Evolutionary conservation across 2,329 filamentous ascomycete genomes (phyloP).

Genomic region (Chaetomiaceae sp.): DNA sequence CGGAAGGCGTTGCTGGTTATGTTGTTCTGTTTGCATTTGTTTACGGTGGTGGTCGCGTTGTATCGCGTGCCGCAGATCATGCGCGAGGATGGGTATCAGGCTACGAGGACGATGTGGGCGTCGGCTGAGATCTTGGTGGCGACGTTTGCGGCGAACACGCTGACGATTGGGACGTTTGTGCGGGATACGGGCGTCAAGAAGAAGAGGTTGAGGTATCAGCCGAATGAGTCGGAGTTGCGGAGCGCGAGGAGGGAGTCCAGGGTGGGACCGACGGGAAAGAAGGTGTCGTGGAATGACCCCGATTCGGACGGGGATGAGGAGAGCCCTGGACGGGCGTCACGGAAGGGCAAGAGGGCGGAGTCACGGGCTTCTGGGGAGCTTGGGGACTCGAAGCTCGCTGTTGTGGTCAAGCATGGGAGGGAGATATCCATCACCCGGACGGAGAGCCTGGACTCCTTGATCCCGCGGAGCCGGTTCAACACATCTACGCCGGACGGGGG

Average conservation of each 20-base stretch:
- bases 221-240: not conserved
- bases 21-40: slow-evolving; percentile 76
- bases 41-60: slow-evolving; percentile 72
- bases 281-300: slow-evolving; percentile 1
- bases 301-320: slow-evolving; percentile 4
- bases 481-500: not conserved
- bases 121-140: slow-evolving; percentile 87
- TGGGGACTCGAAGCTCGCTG: not conserved
- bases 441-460: slow-evolving; percentile 25
- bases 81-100: slow-evolving; percentile 65
- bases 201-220: slow-evolving; percentile 68
- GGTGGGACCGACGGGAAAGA: not conserved
- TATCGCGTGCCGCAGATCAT: slow-evolving; percentile 77
- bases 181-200: slow-evolving; percentile 88
- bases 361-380: not conserved
- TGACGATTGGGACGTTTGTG: slow-evolving; percentile 88
- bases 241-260: not conserved
- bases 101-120: slow-evolving; percentile 81
- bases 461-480: slow-evolving; percentile 15
- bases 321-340: too few relatives aligned
- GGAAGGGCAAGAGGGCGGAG: not conserved
- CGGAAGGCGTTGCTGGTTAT: slow-evolving; percentile 73
- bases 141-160: slow-evolving; percentile 77
- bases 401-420: not conserved
- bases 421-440: slow-evolving; percentile 7